phyloP scores from a whole-genome alignment of 2,329 filamentous ascomycete genomes.

The Diaporthe batatas region DNA sequence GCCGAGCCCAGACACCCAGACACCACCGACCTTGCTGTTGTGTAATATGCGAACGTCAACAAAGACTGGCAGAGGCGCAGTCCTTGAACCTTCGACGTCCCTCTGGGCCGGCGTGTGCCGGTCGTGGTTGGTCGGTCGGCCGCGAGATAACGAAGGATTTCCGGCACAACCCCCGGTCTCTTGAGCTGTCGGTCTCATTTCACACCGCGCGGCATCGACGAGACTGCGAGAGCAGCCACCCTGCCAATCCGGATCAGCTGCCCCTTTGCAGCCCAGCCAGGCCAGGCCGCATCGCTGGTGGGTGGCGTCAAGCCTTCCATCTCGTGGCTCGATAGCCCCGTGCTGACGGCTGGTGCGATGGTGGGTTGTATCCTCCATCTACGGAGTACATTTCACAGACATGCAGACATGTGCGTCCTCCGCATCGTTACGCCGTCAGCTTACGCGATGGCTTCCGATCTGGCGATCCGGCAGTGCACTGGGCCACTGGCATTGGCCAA shows the following conservation, averaged over 20 bases:
- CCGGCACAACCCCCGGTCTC: neutral
- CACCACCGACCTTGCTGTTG: neutral
- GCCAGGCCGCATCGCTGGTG: neutral
- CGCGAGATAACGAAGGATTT: slow-evolving; percentile 29
- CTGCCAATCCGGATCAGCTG: neutral
- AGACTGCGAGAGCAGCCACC: neutral
- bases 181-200: slow-evolving; percentile 1
- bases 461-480: neutral
- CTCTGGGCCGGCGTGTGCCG: neutral
- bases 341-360: neutral
- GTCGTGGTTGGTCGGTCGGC: slow-evolving; percentile 16
- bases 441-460: neutral
- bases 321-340: neutral
- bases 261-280: neutral
- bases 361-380: neutral
- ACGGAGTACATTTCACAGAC: too few relatives aligned
- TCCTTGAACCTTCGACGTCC: slow-evolving; percentile 5
- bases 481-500: neutral
- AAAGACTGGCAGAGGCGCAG: neutral
- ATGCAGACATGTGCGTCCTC: neutral
- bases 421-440: slow-evolving; percentile 5
- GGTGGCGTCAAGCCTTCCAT: slow-evolving; percentile 1
- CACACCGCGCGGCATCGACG: neutral
- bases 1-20: neutral
- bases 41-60: slow-evolving; percentile 19